A percentile compares a stretch with the other conserved stretches of the same genome.
phyloP scores from a whole-genome alignment of 768 basidiomycete genomes.

The Mycena olivaceomarginata region DNA sequence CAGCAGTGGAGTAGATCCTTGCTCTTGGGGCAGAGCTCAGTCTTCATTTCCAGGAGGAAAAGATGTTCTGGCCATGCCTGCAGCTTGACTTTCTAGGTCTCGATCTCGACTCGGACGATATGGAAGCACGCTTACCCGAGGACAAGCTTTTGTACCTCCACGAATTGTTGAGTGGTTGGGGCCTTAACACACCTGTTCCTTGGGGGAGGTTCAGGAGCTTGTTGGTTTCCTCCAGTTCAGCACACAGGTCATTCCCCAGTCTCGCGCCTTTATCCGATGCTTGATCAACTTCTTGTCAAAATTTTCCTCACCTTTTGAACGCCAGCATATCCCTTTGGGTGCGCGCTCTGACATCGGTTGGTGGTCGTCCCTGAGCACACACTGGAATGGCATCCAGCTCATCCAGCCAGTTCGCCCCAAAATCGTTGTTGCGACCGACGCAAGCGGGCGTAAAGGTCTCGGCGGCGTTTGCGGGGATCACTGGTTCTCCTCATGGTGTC shows the following conservation, averaged over 20 bases:
- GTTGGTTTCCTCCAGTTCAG: slow-evolving; percentile 51
- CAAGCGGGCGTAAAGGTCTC: too few species aligned
- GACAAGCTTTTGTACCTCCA: slow-evolving; percentile 55
- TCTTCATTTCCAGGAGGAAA: slow-evolving; percentile 52
- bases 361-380: slow-evolving; percentile 51
- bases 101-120: slow-evolving; percentile 46
- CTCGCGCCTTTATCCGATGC: slow-evolving; percentile 51
- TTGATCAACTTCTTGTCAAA: slow-evolving; percentile 53
- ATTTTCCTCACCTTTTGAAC: slow-evolving; percentile 43
- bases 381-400: slow-evolving; percentile 55
- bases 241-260: slow-evolving; percentile 57
- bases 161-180: too few species aligned
- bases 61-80: slow-evolving; percentile 53
- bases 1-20: slow-evolving; percentile 53
- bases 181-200: not conserved
- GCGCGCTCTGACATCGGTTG: slow-evolving; percentile 51
- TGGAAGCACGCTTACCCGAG: slow-evolving; percentile 57
- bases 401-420: slow-evolving; percentile 27
- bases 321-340: slow-evolving; percentile 42
- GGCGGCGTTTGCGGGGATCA: not conserved
- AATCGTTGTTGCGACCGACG: slow-evolving; percentile 42
- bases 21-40: slow-evolving; percentile 49
- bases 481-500: slow-evolving; percentile 52
- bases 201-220: too few species aligned
- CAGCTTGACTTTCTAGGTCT: slow-evolving; percentile 56